A percentile compares a stretch with the other conserved stretches of the same genome.
phyloP scores from a whole-genome alignment of 352 stramenopile genomes.

The Phytophthora tentaculata region DNA sequence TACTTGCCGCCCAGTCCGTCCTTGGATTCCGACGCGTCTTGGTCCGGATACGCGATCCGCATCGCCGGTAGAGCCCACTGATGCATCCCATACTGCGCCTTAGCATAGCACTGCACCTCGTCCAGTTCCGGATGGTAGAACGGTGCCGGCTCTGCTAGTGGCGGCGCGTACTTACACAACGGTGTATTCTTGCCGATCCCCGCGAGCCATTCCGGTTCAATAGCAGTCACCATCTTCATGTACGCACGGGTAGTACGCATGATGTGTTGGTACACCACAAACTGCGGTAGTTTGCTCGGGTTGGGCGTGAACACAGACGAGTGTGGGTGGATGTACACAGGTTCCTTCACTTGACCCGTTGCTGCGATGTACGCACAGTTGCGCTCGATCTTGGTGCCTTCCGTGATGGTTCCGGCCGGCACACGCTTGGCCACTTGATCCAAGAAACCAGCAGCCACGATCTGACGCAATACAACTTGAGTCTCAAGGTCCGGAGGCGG shows the following conservation, averaged over 20 bases:
- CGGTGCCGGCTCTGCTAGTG: constrained; percentile 64
- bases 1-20: constrained; percentile 58
- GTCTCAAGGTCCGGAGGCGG: constrained; percentile 65
- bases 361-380: constrained; percentile 82
- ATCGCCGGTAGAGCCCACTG: constrained; percentile 71
- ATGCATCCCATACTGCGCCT: constrained; percentile 75
- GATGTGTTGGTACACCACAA: constrained; percentile 84
- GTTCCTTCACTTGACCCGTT: constrained; percentile 60
- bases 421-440: constrained; percentile 85
- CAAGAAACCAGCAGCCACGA: constrained; percentile 80
- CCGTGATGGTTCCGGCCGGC: constrained; percentile 72
- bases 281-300: constrained; percentile 64
- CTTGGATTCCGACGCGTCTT: constrained; percentile 35
- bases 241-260: constrained; percentile 86
- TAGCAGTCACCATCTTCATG: constrained; percentile 97
- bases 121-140: constrained; percentile 66
- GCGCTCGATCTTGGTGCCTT: constrained; percentile 83
- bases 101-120: constrained; percentile 80
- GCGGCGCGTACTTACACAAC: constrained; percentile 70
- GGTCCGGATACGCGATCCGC: constrained; percentile 59
- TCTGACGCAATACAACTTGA: constrained; percentile 71
- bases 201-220: constrained; percentile 97
- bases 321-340: constrained; percentile 87
- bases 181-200: constrained; percentile 77
- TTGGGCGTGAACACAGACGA: constrained; percentile 83